These are phyloP conservation scores for Posidonia oceanica DNA, from an alignment of 116 monocot genomes.

Conservation along the genomic window DNA sequence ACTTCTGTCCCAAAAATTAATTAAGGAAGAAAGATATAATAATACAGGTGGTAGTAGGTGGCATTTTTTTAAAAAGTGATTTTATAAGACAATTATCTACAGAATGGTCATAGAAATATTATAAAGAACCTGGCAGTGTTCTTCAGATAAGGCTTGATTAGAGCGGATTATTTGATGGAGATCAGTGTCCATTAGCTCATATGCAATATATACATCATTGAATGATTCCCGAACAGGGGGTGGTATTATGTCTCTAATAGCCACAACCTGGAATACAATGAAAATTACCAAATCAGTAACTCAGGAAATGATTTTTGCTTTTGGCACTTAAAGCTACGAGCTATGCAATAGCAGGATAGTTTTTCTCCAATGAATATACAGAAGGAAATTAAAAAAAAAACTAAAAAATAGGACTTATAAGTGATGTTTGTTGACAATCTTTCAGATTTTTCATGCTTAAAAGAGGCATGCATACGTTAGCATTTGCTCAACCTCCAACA, in stretches of 20 bases:
- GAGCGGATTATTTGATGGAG: conserved; percentile 65
- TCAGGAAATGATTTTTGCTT: too few species aligned
- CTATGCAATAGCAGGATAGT: too few species aligned
- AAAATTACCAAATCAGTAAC: neutral
- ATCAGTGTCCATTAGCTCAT: conserved; percentile 40
- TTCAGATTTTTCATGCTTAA: too few species aligned
- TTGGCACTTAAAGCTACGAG: too few species aligned
- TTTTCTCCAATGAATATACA: too few species aligned
- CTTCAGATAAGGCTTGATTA: conserved; percentile 67
- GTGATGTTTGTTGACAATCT: too few species aligned
- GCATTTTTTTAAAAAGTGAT: too few species aligned
- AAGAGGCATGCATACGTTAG: too few species aligned
- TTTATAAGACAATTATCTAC: too few species aligned
- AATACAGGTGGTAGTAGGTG: neutral
- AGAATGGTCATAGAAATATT: neutral
- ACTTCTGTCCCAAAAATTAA: neutral
- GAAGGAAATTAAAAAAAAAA: too few species aligned
- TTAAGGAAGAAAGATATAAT: neutral
- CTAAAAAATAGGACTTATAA: too few species aligned
- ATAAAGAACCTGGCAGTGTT: conserved; percentile 56
- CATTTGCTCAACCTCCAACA: too few species aligned
- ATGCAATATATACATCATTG: conserved; percentile 52
- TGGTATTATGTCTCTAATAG: conserved; percentile 39
- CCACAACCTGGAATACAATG: conserved; percentile 23
- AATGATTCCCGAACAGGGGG: conserved; percentile 22